A percentile compares a stretch with the other conserved stretches of the same genome.
Evolutionary conservation across 441 rosid genomes (phyloP).

Genomic region (Metrosideros polymorpha): DNA sequence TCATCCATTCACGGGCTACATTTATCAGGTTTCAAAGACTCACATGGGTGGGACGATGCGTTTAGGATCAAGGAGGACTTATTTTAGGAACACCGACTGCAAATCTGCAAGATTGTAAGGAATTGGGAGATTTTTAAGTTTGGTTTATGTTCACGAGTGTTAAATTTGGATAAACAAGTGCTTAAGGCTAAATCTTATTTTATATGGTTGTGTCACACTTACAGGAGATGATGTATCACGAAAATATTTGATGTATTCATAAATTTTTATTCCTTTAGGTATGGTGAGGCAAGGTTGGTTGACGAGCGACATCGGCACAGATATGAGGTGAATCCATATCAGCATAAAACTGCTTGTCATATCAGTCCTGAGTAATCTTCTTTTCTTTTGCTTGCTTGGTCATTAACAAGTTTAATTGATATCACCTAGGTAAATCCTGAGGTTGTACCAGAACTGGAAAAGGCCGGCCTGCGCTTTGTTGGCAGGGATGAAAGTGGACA

Average conservation of each 20-base stretch:
- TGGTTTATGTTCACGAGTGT: neutral
- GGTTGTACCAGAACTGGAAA: slow-evolving; percentile 59
- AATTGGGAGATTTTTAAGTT: neutral
- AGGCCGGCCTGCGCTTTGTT: slow-evolving; percentile 69
- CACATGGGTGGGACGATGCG: slow-evolving; percentile 99
- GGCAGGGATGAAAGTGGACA: slow-evolving; percentile 84
- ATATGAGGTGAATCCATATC: slow-evolving; percentile 52
- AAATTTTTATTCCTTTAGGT: slow-evolving; percentile 22
- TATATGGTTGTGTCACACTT: neutral
- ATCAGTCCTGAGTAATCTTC: neutral
- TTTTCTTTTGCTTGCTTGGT: neutral
- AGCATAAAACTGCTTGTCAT: neutral
- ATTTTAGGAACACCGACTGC: slow-evolving; percentile 58
- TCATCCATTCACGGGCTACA: neutral
- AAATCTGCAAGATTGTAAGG: slow-evolving; percentile 77
- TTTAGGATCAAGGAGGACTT: slow-evolving; percentile 78
- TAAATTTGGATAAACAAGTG: neutral
- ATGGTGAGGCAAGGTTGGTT: slow-evolving; percentile 51
- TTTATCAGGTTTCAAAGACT: slow-evolving; percentile 68
- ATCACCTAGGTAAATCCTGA: slow-evolving; percentile 71
- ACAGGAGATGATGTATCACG: neutral
- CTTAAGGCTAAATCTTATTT: neutral
- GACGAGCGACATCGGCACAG: slow-evolving; percentile 95
- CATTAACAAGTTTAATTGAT: neutral
- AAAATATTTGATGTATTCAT: neutral